Base-by-base conservation (phyloP, 441 rosid species). In the Aleurites moluccanus region DNA sequence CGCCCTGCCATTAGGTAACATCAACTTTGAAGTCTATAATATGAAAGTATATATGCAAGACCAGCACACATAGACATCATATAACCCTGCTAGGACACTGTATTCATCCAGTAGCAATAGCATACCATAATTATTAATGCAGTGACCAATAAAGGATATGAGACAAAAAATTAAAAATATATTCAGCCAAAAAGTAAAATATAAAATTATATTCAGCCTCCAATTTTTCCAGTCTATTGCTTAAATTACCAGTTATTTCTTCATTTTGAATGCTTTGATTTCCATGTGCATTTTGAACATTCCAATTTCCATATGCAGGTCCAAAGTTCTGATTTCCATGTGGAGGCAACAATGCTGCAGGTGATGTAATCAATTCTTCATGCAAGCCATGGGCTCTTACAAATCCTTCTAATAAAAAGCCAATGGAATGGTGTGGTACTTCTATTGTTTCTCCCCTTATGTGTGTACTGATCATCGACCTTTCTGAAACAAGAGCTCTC, bases 331-430 rank as follows among this genome's bases (percentile, higher is more conserved):
- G 88, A 77, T 83, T 88, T 68, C 69, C 86, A 16, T 83, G 87
- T 7, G 79, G 79, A 70, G 89, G 89, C 75, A 84, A 72, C 63
- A 95, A 74, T 56, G 79, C 86, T 9, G 97, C 92, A 1, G 98
- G 99, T 64, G 95, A 82, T 11, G 87, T 40, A 63, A 87, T 78
- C 67, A 89, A 87, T 67, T 88, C 94, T 72, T 85, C 94, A 83
- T 83, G 88, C 65, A 64, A 78, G 73, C 88, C 88, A 49, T 78
- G 82, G 57, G 90, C 71, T 82, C 84, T 90, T 73, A 93, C 30
- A 68, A 86, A 90, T 68, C 98, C 99, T 82, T 95, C 97, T 81
- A 95, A 79, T 44, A 91, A 80, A 79, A 93, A 81, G 71, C 98
- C 98, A 64, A 92, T 66, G 76, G 83, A 89, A 70, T 85, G 88